phyloP scores from a whole-genome alignment of 306 rosid genomes.

The Abrus precatorius region DNA sequence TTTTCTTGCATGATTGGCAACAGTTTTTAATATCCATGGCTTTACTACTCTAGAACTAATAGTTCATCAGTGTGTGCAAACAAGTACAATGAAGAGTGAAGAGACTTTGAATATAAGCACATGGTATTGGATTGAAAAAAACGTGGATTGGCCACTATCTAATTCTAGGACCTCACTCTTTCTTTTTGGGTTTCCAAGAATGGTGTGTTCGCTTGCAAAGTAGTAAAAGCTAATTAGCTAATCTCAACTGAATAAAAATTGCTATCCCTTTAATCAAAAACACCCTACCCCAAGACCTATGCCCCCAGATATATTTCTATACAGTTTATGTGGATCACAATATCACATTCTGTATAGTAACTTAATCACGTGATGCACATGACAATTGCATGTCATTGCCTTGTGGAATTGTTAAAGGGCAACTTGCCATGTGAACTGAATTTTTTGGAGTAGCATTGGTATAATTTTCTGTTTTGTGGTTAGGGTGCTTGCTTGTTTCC shows the following conservation, averaged over 20 bases:
- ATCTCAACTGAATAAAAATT: slow-evolving; percentile 12
- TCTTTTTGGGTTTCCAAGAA: slow-evolving; percentile 32
- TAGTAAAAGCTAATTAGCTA: slow-evolving; percentile 6
- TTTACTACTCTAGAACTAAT: background rate
- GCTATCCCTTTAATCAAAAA: background rate
- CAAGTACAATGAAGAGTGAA: background rate
- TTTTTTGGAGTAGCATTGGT: background rate
- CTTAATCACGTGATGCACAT: slow-evolving; percentile 37
- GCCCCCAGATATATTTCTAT: slow-evolving; percentile 24
- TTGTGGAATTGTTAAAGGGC: slow-evolving; percentile 20
- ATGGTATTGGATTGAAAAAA: background rate
- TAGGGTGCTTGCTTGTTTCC: background rate
- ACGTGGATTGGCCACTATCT: background rate
- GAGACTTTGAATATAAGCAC: slow-evolving; percentile 5
- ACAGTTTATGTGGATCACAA: slow-evolving; percentile 27
- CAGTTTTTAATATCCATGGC: slow-evolving; percentile 54
- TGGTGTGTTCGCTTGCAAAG: slow-evolving; percentile 3
- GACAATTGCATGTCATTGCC: slow-evolving; percentile 13
- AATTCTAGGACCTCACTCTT: background rate
- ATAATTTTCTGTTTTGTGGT: background rate
- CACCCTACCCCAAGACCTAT: background rate
- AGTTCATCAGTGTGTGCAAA: background rate
- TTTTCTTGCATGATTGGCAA: slow-evolving; percentile 48
- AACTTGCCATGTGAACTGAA: slow-evolving; percentile 47
- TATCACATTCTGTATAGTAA: background rate